A percentile compares a stretch with the other conserved stretches of the same genome.
Conservation (phyloP, 768 basidiomycete genomes). For the Floccularia luteovirens region DNA sequence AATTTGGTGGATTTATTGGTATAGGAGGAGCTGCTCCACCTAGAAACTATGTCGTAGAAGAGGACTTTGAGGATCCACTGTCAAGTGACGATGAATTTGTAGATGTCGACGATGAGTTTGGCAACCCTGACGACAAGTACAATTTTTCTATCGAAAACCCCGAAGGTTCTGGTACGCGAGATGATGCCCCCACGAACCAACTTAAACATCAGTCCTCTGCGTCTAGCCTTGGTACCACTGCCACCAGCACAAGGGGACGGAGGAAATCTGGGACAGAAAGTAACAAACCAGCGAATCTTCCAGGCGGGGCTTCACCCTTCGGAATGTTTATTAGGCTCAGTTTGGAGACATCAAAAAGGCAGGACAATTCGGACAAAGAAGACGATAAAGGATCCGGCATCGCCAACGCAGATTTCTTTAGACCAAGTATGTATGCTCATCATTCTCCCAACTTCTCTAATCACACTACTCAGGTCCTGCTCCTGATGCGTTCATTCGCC, state of each 20-base stretch:
- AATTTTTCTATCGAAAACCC: slow-evolving; percentile 34
- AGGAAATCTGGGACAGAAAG: slow-evolving; percentile 31
- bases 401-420: slow-evolving; percentile 63
- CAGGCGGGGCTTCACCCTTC: slow-evolving; percentile 57
- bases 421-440: slow-evolving; percentile 34
- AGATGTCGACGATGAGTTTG: slow-evolving; percentile 22
- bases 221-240: slow-evolving; percentile 31
- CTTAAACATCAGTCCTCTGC: slow-evolving; percentile 26
- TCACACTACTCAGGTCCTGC: slow-evolving; percentile 25
- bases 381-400: slow-evolving; percentile 53
- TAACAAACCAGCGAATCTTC: slow-evolving; percentile 49
- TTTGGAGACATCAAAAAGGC: slow-evolving; percentile 33
- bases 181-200: slow-evolving; percentile 16
- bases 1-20: slow-evolving; percentile 61
- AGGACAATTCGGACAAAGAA: slow-evolving; percentile 29
- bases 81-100: slow-evolving; percentile 30
- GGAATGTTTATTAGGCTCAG: slow-evolving; percentile 69
- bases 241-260: slow-evolving; percentile 16
- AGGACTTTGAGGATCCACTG: slow-evolving; percentile 33
- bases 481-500: slow-evolving; percentile 29
- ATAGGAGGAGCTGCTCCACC: slow-evolving; percentile 51
- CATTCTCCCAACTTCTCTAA: slow-evolving; percentile 1
- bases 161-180: slow-evolving; percentile 19
- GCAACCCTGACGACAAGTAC: slow-evolving; percentile 15
- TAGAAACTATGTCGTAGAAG: slow-evolving; percentile 39